Conservation (phyloP, 805 yeast genomes). For the Lipomyces anomalus region DNA sequence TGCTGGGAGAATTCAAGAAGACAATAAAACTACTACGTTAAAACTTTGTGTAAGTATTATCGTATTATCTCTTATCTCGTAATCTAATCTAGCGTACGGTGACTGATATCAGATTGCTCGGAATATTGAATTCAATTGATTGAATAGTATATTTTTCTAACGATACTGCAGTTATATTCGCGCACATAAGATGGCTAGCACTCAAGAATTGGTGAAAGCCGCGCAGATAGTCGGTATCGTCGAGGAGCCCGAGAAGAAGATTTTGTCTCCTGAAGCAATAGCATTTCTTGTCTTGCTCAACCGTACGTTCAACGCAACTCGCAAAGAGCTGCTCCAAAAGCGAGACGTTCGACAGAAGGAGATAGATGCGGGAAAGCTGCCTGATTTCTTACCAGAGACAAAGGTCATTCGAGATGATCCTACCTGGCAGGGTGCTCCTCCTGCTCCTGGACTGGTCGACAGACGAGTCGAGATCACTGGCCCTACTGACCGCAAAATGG, state of each 20-base stretch:
- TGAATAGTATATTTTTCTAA: too few species aligned
- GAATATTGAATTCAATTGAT: too few species aligned
- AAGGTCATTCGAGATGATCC: conserved; percentile 56
- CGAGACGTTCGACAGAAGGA: conserved; percentile 50
- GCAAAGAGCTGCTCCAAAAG: conserved; percentile 50
- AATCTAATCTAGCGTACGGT: too few species aligned
- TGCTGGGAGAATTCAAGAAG: too few species aligned
- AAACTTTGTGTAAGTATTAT: too few species aligned
- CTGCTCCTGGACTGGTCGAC: conserved; percentile 63
- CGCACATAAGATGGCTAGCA: too few species aligned
- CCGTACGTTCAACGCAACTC: conserved; percentile 53
- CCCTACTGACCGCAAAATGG: conserved; percentile 72
- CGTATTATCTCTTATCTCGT: too few species aligned
- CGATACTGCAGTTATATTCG: too few species aligned
- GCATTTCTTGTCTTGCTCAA: conserved; percentile 63
- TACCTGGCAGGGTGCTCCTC: conserved; percentile 65
- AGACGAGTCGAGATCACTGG: conserved; percentile 73
- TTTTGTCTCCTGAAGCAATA: conserved; percentile 56
- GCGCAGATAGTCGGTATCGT: conserved; percentile 46
- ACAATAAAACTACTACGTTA: too few species aligned
- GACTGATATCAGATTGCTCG: too few species aligned
- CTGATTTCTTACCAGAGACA: conserved; percentile 67
- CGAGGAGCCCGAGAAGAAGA: conserved; percentile 45
- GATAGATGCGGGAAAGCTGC: conserved; percentile 58
- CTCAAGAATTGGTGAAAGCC: too few species aligned